Base-by-base conservation (phyloP, 2,329 filamentous ascomycete genomes). In the Penicillium sp. region DNA sequence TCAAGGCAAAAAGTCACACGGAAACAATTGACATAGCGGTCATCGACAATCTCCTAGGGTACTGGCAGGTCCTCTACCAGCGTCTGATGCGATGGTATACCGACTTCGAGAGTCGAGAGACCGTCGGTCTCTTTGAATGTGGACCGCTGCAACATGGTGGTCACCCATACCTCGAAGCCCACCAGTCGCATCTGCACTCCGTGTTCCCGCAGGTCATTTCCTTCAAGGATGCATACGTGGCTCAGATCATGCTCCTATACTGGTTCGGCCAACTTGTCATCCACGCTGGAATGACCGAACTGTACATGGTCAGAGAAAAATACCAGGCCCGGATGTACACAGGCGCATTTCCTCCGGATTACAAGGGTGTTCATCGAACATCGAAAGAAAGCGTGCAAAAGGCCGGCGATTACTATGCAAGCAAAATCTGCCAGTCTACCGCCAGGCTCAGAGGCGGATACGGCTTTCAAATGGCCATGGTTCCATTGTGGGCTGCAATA, bases 401-500 rank as follows among this genome's bases (percentile, higher is more conserved):
- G n/a, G 20, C 52, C n/a, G 56, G 38, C 12, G 56, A 54, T 11
- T 58, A 54, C 47, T 58, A 54, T 43, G 56, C 56, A 21, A 58
- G 46, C n/a, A 58, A 58, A 38, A 58, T 58, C 20, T 58, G 56
- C 30, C 56, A 58, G 33, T 58, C 56, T 14, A 24, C 47, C 16
- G 50, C 56, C 9, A 50, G 40, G 12, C 56, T 58, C 28, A 46
- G 14, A 40, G 56, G 51, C 14, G 56, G 56, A 20, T 58, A 58
- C 23, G 56, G 56, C 11, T 58, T 58, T 33, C 56, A 58, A 26
- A 54, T 58, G 28, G 38, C 48, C 12, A 58, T 58, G 56, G 56
- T 58, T 38, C 56, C 56, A 16, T 35, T 58, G 7, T 58, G 56
- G 56, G 51, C 56, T 38, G 50, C 56, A 16, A 43, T 54, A 23